Evolutionary conservation across 2,329 filamentous ascomycete genomes (phyloP), one percentile per base, ranked within the genome.

Genomic region (Ophiostoma quercus): DNA sequence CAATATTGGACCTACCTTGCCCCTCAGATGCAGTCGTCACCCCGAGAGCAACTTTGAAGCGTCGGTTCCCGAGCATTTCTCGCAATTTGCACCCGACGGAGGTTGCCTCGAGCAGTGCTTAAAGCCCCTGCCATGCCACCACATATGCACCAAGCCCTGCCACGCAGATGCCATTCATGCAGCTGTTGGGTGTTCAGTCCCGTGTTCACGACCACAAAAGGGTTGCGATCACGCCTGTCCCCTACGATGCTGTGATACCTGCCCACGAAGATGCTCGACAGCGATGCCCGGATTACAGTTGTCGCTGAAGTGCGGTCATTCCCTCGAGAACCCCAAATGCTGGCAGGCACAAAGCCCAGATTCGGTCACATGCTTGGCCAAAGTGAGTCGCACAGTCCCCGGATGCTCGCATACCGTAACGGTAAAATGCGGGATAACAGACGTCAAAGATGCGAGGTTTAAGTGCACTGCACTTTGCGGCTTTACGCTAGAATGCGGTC

Each of bases 1-100:
- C 2, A 84, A 82, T 47, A 74, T 90, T 3, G 88, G 88, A 0
- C 73, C 74, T 0, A 70, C 73, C 0, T 76, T 92, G 1, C 81
- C 83, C 22, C 79, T 91, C 0, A 80, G 81, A 68, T 92, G 89
- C 70, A 83, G 86, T 3, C 84, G 88, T 0, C 90, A 92, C 74
- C 81, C 80, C 0, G 79, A 86, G 0, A 83, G 78, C 0, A 74
- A 77, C 0, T 84, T 90, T 12, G 22, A 74, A 1, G 85, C 87
- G 1, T 82, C 81, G 0, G 73, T 78, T 1, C 84, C 88, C 0
- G 84, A 88, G 1, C 82, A 91, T 71, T 91, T 91, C 73, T 71
- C 79, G 0, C 76, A 77, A 7, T 76, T 84, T 8, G 80, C 84
- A 0, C 89, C 88, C 0, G 88, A 91, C 75, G 87, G 87, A 57